Base-by-base conservation (phyloP, 2,329 filamentous ascomycete species). In the Penicillium psychrosexuale region DNA sequence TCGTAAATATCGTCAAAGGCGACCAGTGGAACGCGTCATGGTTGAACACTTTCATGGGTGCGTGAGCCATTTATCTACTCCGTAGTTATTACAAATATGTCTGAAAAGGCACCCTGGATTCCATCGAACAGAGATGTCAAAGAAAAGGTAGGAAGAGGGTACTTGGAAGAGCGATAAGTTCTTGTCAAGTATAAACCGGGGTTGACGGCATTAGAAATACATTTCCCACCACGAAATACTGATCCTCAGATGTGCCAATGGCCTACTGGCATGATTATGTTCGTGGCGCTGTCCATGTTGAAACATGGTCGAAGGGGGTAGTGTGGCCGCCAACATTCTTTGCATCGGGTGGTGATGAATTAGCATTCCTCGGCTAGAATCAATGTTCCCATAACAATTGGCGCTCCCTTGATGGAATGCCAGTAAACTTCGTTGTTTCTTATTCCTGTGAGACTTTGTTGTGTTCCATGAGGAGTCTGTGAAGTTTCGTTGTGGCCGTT, bases 331-430 rank as follows among this genome's bases (percentile, higher is more conserved):
- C 50, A 62, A 56, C 69, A 72, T 72, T 72, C 69, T 59, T 63
- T 58, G 51, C 55, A 63, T 55, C 58, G 39, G 55, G 52, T 55
- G 51, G 62, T 64, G 65, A 67, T 70, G 68, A 54, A 53, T 44
- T 59, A 53, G 62, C 69, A 72, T 72, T 72, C 69, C 61, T 61
- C 48, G 46, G 48, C 51, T 52, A 47, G 50, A 33, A 58, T 59
- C 57, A 55, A 52, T 57, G 52, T 53, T 60, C 55, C 58, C 65
- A 71, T 68, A 72, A 72, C 69, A 72, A 69, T 67, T 51, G 53
- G 51, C 47, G 28, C 39, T 39, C 52, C 56, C 53, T 39, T 43
- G 47, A 42, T 51, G 45, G 53, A 59, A 59, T 62, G 55, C 37
- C 38, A 22, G 34, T 27, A 22, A 17, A 36, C 45, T 47, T 44